Percentiles rank a stretch among this genome's conserved stretches.
Evolutionary conservation across 352 stramenopile genomes (phyloP).

Genomic region (Phytophthora citrophthora): DNA sequence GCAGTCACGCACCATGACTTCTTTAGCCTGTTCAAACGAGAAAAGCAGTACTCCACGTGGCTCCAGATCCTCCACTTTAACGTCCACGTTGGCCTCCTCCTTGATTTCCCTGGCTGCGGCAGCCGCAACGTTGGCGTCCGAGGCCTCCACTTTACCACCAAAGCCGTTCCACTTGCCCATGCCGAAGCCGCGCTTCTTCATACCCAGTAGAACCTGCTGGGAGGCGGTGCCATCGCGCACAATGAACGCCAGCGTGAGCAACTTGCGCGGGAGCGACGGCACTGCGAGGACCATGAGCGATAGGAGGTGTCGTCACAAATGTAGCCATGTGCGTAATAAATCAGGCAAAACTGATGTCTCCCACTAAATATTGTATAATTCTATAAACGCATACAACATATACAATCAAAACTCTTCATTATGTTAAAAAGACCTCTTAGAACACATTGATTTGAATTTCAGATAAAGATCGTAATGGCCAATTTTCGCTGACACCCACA

Average conservation of each 20-base stretch:
- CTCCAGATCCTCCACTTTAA: slow-evolving; percentile 38
- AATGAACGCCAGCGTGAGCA: slow-evolving; percentile 62
- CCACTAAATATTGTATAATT: no score
- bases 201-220: slow-evolving; percentile 69
- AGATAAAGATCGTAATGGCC: no score
- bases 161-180: slow-evolving; percentile 93
- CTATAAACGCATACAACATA: no score
- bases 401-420: no score
- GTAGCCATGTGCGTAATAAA: slow-evolving; percentile 20
- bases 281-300: slow-evolving; percentile 22
- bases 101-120: slow-evolving; percentile 64
- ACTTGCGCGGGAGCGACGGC: slow-evolving; percentile 45
- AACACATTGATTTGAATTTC: no score
- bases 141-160: slow-evolving; percentile 87
- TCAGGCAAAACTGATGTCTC: slow-evolving; percentile 3
- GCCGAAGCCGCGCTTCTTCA: slow-evolving; percentile 93
- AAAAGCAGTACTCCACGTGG: slow-evolving; percentile 59
- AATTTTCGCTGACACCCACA: no score
- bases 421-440: no score
- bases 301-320: background rate
- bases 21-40: slow-evolving; percentile 60
- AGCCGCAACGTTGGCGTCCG: slow-evolving; percentile 65
- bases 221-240: slow-evolving; percentile 33
- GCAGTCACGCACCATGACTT: slow-evolving; percentile 56
- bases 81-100: slow-evolving; percentile 75